Percentiles rank a stretch among this genome's conserved stretches.
Evolutionary conservation across 2,329 filamentous ascomycete species (phyloP).

Genomic region (Bipolaris cookei): DNA sequence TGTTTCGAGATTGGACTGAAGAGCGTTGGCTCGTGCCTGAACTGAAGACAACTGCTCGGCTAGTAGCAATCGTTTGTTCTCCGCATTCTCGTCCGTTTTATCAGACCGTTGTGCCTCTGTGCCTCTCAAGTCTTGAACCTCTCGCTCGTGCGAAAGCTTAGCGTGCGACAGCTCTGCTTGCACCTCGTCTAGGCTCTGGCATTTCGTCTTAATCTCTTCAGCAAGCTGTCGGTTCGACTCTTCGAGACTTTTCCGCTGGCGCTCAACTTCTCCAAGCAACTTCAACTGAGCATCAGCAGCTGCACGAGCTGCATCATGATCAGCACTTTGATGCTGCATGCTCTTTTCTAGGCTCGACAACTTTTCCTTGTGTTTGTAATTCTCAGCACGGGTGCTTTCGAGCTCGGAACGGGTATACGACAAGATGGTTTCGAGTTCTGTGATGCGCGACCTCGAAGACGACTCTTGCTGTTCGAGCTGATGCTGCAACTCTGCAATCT

Average conservation of each 20-base stretch:
- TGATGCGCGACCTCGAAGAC: slow-evolving; percentile 39
- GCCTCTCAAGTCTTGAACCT: slow-evolving; percentile 14
- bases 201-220: slow-evolving; percentile 9
- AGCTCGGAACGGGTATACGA: slow-evolving; percentile 44
- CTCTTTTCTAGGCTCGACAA: slow-evolving; percentile 25
- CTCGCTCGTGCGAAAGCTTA: slow-evolving; percentile 7
- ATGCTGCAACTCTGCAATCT: slow-evolving; percentile 34
- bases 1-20: slow-evolving; percentile 35
- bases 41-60: slow-evolving; percentile 32
- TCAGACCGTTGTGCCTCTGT: slow-evolving; percentile 3
- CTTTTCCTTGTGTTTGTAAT: slow-evolving; percentile 40
- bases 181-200: slow-evolving; percentile 8
- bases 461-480: slow-evolving; percentile 39
- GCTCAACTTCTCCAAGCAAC: slow-evolving; percentile 22
- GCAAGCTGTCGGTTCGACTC: slow-evolving; percentile 9
- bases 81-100: slow-evolving; percentile 4
- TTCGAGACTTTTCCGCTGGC: slow-evolving; percentile 7
- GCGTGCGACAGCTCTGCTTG: slow-evolving; percentile 5
- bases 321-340: slow-evolving; percentile 21
- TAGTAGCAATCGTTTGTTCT: slow-evolving; percentile 20
- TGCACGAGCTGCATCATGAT: slow-evolving; percentile 14
- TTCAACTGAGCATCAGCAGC: slow-evolving; percentile 23
- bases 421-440: slow-evolving; percentile 45
- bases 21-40: slow-evolving; percentile 32
- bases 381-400: slow-evolving; percentile 36